These are phyloP conservation scores for Curvularia verruculosa DNA, from an alignment of 2,329 filamentous ascomycete genomes.

Conservation along the genomic window DNA sequence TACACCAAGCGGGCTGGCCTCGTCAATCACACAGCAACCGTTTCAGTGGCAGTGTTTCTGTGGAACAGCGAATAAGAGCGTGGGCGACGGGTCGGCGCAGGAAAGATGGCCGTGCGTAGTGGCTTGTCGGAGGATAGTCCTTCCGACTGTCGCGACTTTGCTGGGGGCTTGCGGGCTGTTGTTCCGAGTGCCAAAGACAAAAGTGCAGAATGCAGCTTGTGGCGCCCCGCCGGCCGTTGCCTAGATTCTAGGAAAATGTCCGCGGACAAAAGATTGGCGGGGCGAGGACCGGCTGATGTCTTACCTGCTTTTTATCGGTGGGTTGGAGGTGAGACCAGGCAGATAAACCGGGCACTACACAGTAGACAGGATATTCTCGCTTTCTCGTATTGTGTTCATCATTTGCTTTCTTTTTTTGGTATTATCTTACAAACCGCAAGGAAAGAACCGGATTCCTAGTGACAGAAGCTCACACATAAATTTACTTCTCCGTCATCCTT, in stretches of 20 bases:
- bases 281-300: not conserved
- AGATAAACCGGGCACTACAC: not conserved
- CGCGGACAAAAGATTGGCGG: not conserved
- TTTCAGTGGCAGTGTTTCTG: not conserved
- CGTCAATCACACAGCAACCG: not conserved
- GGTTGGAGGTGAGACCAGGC: not conserved
- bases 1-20: not conserved
- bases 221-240: not conserved
- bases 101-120: not conserved
- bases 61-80: not conserved
- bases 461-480: not conserved
- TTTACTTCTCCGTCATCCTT: slow-evolving; percentile 4
- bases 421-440: not conserved
- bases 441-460: too few relatives aligned
- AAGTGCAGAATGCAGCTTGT: not conserved
- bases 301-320: not conserved
- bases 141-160: not conserved
- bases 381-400: not conserved
- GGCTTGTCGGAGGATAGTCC: slow-evolving; percentile 1
- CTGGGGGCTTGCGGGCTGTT: not conserved
- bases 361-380: not conserved
- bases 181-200: not conserved
- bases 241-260: not conserved
- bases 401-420: not conserved
- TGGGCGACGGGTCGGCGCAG: too few relatives aligned